Percentiles rank a stretch among this genome's conserved stretches.
Conservation (phyloP, 1,284 basidiomycete species). For the Leccinum fallax region DNA sequence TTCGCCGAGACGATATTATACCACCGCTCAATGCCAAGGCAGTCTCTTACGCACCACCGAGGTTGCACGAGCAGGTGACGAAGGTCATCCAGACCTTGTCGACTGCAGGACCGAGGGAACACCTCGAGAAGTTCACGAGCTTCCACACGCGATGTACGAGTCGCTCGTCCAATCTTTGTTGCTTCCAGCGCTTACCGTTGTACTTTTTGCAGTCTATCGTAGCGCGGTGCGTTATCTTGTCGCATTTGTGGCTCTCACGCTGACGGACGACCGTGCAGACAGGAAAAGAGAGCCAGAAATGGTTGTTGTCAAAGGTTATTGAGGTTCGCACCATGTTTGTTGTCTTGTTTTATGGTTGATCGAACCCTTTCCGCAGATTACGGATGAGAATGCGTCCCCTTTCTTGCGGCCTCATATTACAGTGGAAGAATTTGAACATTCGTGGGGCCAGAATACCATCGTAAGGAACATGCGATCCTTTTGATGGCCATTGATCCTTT, state of each 20-base stretch:
- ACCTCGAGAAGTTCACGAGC: constrained; percentile 74
- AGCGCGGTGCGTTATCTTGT: constrained; percentile 57
- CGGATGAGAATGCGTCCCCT: constrained; percentile 58
- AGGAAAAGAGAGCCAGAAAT: constrained; percentile 80
- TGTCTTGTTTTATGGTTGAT: not conserved
- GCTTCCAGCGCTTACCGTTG: constrained; percentile 33
- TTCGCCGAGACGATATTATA: not conserved
- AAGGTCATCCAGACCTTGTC: constrained; percentile 67
- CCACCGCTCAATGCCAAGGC: constrained; percentile 14
- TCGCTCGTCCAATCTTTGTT: constrained; percentile 22
- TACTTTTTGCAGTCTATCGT: constrained; percentile 61
- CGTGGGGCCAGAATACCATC: constrained; percentile 93
- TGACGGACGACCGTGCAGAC: constrained; percentile 47
- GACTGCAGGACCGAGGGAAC: constrained; percentile 65
- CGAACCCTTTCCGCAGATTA: constrained; percentile 53
- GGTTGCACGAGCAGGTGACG: constrained; percentile 57
- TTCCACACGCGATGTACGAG: constrained; percentile 69
- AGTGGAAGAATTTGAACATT: constrained; percentile 81
- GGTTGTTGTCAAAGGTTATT: constrained; percentile 75
- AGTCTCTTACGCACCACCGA: constrained; percentile 61
- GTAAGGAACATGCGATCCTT: constrained; percentile 44
- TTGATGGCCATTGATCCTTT: constrained; percentile 3
- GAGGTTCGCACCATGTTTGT: constrained; percentile 50
- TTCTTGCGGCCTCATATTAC: constrained; percentile 60
- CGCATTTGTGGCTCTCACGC: constrained; percentile 14